Evolutionary conservation across 805 yeast genomes (phyloP), one percentile per base, ranked within the genome.

Genomic region (Candida berthetii): DNA sequence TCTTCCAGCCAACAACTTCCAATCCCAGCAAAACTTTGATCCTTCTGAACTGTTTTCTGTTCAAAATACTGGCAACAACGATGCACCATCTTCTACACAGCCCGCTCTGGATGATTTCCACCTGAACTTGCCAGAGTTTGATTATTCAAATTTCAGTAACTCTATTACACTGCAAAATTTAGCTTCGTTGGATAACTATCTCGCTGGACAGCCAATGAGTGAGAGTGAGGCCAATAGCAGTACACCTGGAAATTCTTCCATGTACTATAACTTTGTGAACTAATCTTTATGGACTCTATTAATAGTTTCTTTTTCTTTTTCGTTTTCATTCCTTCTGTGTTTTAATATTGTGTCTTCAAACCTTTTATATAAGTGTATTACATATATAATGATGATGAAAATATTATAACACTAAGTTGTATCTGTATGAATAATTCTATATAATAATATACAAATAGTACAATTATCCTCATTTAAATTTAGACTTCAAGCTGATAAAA

Each of bases 11-110:
- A 20, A 43, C 50, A 2, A 37, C 15, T 28, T 35, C 35, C 24
- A 33, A 42, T 3, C 48, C 35, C n/a, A 42, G 44, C 5, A 39
- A 8, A 43, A 38, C 24, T 56, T 56, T 31, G 54, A 55, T 36
- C 61, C 61, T 14, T 42, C 60, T 3, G 55, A 52, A 16, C 41
- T 56, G 9, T 56, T 56, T 40, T 57, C 61, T 8, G 15, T 34
- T 6, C 13, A 34, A 11, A 18, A 11, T 11, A 9, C 14, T n/a
- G n/a, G 22, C 22, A 15, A 35, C 7, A 13, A 7, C 2, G 54
- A 52, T 17, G 47, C 47, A 5, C 44, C 43, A 9, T 41, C 39
- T n/a, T 31, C 35, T 33, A 54, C 52, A 27, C 36, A 43, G 3
- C 37, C 47, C n/a, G 46, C 47, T 15, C 47, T 48, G 9, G 42